Evolutionary conservation across 2,329 filamentous ascomycete genomes (phyloP), one percentile per base, ranked within the genome.

Genomic region (Beauveria sp.): DNA sequence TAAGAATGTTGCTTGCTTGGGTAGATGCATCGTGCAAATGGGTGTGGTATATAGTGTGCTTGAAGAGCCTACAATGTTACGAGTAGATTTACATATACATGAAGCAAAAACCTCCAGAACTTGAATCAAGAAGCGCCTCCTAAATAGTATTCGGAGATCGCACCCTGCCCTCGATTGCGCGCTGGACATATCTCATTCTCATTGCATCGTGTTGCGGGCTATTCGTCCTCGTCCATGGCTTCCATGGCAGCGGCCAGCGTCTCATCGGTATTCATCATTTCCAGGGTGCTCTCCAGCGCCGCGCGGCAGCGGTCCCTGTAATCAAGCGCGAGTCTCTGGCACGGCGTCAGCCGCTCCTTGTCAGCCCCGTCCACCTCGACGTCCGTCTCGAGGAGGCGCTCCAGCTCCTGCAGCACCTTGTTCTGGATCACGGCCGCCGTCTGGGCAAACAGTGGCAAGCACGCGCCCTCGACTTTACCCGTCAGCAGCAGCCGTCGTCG

Each of bases 241-340:
- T 65, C 60, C 3, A 67, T 55, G 54, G 50, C 52, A 28, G 52
- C 53, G 2, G 45, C 64, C 62, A 74, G 64, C 34, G 71, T 54
- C 34, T 70, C 69, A 43, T 74, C 72, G 30, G 64, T 60, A 26
- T 70, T 64, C 66, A 78, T 76, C 2, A 70, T 69, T 66, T 75
- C 71, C n/a, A 81, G 68, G 6, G 77, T 77, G 49, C 72, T 75
- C 63, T 76, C 72, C 58, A 85, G 64, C 1, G 84, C 81, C 24
- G 70, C 74, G 58, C 76, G 73, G 65, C 79, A 84, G 64, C 80
- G 75, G 30, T 68, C 67, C 26, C 82, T 72, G 65, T 85, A 85
- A n/a, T 74, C 70, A 20, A 78, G 52, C 16, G 79, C 82, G 47
- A 85, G 67, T 50, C 68, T 66, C 70, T 84, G 81, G 57, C 81